Base-by-base conservation (phyloP, 805 yeast species). In the Hanseniaspora lindneri region DNA sequence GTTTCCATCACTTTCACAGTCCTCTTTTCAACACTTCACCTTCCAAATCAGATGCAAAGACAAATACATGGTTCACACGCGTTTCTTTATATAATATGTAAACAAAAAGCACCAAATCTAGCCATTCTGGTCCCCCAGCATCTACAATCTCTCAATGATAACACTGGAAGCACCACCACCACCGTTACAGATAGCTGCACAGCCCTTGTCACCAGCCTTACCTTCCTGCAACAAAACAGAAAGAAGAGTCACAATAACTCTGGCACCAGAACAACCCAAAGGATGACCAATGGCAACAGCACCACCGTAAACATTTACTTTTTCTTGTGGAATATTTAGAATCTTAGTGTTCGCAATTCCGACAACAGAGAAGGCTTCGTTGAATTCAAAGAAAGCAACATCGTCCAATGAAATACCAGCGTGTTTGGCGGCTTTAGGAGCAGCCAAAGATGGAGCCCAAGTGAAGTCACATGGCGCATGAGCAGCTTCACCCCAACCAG, bases 121-220 rank as follows among this genome's bases (percentile, higher is more conserved):
- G n/a, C n/a, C n/a, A n/a, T n/a, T n/a, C n/a, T n/a, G n/a, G n/a
- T n/a, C n/a, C n/a, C n/a, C n/a, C n/a, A n/a, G n/a, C n/a, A n/a
- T 25, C 52, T 65, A 74, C 39, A 77, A 60, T 59, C 72, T 77
- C 71, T 88, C 95, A 59, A 92, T 76, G 53, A 92, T 85, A 59
- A 92, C 72, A 23, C 97, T 80, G 50, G 95, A 82, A 43, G 96
- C 97, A 64, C 98, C 99, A 65, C 99, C 99, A 61, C 99, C 99
- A 72, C 99, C 98, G 67, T 92, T 92, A 75, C 98, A 92, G 63
- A 92, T 81, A 65, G 86, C 96, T 59, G 96, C 96, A 56, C 79
- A 86, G 65, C 99, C 99, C 57, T 79, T 66, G 70, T 81, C 85
- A 58, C 89, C 94, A 5, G 11, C 36, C 17, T 37, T 36, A 49